Evolutionary conservation across 441 rosid genomes (phyloP).

Genomic region (Biscutella laevigata): DNA sequence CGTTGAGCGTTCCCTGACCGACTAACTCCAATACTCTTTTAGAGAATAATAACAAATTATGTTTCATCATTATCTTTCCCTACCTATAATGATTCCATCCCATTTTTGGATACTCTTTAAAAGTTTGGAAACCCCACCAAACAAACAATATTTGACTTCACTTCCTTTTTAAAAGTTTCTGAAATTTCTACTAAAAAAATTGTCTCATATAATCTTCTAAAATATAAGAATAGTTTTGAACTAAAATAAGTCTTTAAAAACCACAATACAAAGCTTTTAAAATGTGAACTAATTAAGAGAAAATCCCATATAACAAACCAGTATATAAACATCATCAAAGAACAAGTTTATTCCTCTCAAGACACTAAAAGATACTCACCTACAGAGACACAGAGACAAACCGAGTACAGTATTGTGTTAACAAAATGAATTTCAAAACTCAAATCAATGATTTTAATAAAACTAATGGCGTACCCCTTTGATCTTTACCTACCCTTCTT

Average conservation of each 20-base stretch:
- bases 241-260: not conserved
- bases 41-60: conserved; percentile 19
- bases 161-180: not conserved
- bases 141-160: conserved; percentile 12
- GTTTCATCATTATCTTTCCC: conserved; percentile 19
- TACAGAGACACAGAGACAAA: too few species aligned
- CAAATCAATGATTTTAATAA: conserved; percentile 10
- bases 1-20: conserved; percentile 8
- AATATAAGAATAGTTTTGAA: not conserved
- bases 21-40: conserved; percentile 7
- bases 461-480: conserved; percentile 10
- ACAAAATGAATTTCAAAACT: too few species aligned
- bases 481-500: conserved; percentile 22
- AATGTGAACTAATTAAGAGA: not conserved
- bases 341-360: too few species aligned
- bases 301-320: not conserved
- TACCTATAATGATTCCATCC: conserved; percentile 22
- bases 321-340: too few species aligned
- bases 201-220: not conserved
- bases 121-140: conserved; percentile 18
- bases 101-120: conserved; percentile 14
- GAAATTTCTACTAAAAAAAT: not conserved
- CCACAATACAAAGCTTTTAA: not conserved
- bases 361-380: too few species aligned
- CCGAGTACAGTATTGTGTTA: too few species aligned